Conservation (phyloP, 805 yeast genomes). For the Barnettozyma sucrosica region DNA sequence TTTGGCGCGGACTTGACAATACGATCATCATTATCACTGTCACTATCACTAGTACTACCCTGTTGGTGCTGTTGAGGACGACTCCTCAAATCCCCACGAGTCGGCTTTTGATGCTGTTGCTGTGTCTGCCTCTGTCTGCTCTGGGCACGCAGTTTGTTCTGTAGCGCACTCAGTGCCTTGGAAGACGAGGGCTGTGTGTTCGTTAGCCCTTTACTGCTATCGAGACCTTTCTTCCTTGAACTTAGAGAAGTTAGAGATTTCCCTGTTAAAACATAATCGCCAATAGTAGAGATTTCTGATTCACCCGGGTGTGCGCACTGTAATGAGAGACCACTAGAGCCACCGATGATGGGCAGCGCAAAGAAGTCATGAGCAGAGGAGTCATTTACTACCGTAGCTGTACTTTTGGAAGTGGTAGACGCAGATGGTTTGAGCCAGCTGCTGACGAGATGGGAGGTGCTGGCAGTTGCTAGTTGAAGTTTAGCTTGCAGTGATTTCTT, state of each 20-base stretch:
- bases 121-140: slow-evolving; percentile 7
- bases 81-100: not conserved
- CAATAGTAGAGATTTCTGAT: slow-evolving; percentile 19
- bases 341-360: slow-evolving; percentile 21
- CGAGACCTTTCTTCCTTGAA: slow-evolving; percentile 11
- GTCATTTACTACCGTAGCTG: slow-evolving; percentile 4
- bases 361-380: slow-evolving; percentile 22
- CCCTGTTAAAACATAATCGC: slow-evolving; percentile 23
- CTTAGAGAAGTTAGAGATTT: slow-evolving; percentile 16
- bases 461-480: slow-evolving; percentile 18
- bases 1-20: slow-evolving; percentile 20
- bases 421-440: slow-evolving; percentile 20
- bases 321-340: slow-evolving; percentile 20
- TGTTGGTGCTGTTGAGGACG: not conserved
- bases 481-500: slow-evolving; percentile 23
- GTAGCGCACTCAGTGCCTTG: slow-evolving; percentile 21
- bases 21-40: slow-evolving; percentile 21
- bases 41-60: slow-evolving; percentile 1
- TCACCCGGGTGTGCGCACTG: not conserved
- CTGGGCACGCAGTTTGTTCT: slow-evolving; percentile 20
- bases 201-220: slow-evolving; percentile 4
- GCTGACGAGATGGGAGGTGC: slow-evolving; percentile 15
- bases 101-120: not conserved
- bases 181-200: slow-evolving; percentile 12
- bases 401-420: not conserved